Evolutionary conservation across 1,139 yeast genomes (phyloP).

Genomic region (Spathaspora sp.): DNA sequence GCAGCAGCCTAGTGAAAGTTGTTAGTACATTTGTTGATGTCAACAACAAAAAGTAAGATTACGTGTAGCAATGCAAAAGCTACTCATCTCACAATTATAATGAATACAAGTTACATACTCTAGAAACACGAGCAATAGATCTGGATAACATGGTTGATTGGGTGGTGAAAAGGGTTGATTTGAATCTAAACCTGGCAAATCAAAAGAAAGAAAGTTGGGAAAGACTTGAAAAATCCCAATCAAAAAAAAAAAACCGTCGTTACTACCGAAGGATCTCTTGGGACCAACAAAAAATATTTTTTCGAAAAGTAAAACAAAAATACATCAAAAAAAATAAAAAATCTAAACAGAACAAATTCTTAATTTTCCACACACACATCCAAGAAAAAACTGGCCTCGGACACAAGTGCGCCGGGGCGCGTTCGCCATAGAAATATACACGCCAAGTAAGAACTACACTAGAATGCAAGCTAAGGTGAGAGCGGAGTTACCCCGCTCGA

Average conservation of each 20-base stretch:
- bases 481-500: too few species aligned
- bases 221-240: slow-evolving; percentile 1
- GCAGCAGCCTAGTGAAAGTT: slow-evolving; percentile 17
- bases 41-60: background rate
- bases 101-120: slow-evolving; percentile 32
- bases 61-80: background rate
- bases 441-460: background rate
- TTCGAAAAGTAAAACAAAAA: background rate
- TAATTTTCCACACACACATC: background rate
- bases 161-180: slow-evolving; percentile 3
- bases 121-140: slow-evolving; percentile 44
- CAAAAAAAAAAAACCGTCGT: slow-evolving; percentile 3
- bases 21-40: slow-evolving; percentile 7
- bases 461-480: too few species aligned
- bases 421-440: background rate
- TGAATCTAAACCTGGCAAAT: slow-evolving; percentile 1
- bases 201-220: slow-evolving; percentile 1
- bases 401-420: slow-evolving; percentile 1
- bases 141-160: slow-evolving; percentile 34
- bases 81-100: background rate
- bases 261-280: background rate
- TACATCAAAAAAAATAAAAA: background rate
- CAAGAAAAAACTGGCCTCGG: background rate
- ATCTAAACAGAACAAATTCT: background rate
- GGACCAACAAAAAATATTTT: slow-evolving; percentile 2